Evolutionary conservation across 148 eudicot species (phyloP).

Genomic region (Amaranthus cruentus): DNA sequence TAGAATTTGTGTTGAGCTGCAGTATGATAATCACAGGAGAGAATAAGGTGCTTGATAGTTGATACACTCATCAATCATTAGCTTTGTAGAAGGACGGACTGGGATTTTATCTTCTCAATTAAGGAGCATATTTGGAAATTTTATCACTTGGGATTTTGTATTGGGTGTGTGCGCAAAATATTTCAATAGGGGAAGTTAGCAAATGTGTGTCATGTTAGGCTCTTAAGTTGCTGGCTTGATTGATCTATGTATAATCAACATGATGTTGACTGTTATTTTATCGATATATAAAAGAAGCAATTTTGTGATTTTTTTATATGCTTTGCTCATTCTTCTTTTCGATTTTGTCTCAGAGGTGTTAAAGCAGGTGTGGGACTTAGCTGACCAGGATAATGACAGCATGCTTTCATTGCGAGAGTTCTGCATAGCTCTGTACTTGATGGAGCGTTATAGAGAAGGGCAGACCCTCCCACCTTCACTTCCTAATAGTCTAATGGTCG

Average conservation of each 20-base stretch:
- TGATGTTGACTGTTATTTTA: not conserved
- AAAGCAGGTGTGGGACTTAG: constrained; percentile 97
- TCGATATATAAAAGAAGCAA: not conserved
- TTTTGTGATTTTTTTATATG: not conserved
- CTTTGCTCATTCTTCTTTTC: constrained; percentile 15
- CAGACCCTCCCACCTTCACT: constrained; percentile 74
- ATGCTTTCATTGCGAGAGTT: constrained; percentile 98
- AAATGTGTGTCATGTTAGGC: too few relatives aligned
- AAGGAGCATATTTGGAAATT: too few relatives aligned
- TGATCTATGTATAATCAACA: not conserved
- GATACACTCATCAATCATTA: too few relatives aligned
- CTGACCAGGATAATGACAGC: constrained; percentile 97
- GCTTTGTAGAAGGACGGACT: too few relatives aligned
- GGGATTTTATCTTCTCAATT: too few relatives aligned
- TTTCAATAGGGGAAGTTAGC: too few relatives aligned
- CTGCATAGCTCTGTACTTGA: constrained; percentile 82
- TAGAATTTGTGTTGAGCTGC: too few relatives aligned
- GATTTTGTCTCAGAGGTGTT: constrained; percentile 55
- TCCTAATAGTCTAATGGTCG: constrained; percentile 75
- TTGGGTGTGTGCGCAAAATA: too few relatives aligned
- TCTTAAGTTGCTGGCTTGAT: too few relatives aligned
- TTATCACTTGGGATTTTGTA: too few relatives aligned
- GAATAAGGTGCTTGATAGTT: too few relatives aligned
- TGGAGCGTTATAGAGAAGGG: constrained; percentile 97
- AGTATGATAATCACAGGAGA: too few relatives aligned